These are phyloP conservation scores for Zygosaccharomyces sapae DNA, from an alignment of 1,139 yeast species.

Conservation along the genomic window DNA sequence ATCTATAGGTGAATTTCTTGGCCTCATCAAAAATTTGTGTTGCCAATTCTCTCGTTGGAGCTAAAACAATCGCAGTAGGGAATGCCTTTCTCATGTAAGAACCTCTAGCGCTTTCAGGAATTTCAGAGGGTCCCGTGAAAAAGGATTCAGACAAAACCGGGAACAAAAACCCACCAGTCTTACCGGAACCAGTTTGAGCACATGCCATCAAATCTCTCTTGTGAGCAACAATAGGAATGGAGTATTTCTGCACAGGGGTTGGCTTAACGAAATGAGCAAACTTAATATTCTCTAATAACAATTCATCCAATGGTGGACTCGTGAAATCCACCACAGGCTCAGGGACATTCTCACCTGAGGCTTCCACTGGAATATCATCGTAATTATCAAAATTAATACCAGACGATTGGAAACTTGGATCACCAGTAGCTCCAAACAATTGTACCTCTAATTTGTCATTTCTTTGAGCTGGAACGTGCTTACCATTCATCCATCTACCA, in stretches of 20 bases:
- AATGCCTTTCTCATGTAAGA: conserved; percentile 74
- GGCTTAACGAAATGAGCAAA: conserved; percentile 91
- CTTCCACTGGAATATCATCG: conserved; percentile 98
- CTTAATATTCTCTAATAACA: conserved; percentile 80
- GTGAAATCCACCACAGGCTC: conserved; percentile 87
- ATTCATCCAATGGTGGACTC: conserved; percentile 84
- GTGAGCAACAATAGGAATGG: conserved; percentile 91
- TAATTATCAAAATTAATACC: conserved; percentile 98
- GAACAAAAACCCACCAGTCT: conserved; percentile 98
- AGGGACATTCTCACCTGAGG: conserved; percentile 91
- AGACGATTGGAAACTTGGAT: conserved; percentile 76
- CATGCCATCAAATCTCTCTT: conserved; percentile 99
- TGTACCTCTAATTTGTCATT: conserved; percentile 72
- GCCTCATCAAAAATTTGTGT: conserved; percentile 96
- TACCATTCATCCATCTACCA: conserved; percentile 83
- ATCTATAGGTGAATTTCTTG: conserved; percentile 91
- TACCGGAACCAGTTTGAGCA: conserved; percentile 99
- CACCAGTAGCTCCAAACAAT: conserved; percentile 85
- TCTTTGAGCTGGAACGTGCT: conserved; percentile 76
- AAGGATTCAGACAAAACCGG: conserved; percentile 94
- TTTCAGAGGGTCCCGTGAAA: conserved; percentile 77
- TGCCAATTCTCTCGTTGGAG: conserved; percentile 98
- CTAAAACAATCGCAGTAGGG: conserved; percentile 93
- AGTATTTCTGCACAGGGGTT: conserved; percentile 98
- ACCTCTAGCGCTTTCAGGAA: conserved; percentile 42